Evolutionary conservation across 2,329 filamentous ascomycete species (phyloP), one percentile per base, ranked within the genome.

Genomic region (Sclerotinia nivalis): DNA sequence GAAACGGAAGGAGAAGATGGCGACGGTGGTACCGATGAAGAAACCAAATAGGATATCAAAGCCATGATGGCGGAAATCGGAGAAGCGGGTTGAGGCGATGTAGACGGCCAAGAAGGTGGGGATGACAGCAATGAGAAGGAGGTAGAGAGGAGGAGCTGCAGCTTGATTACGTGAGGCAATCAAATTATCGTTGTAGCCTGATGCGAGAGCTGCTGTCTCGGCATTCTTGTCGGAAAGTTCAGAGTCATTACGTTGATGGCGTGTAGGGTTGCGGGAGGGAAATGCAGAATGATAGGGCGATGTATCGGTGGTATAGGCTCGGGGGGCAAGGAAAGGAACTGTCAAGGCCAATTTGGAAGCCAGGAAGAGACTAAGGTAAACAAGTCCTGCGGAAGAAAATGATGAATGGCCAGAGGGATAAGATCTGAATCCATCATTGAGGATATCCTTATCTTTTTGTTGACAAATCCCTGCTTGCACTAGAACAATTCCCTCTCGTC

Each of bases 41-140:
- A 90, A 91, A n/a, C 95, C 95, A 72, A 91, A 93, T 2, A 97
- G 81, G 73, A 97, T 92, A 74, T 98, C 95, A 78, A 97, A 95
- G n/a, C 90, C 93, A 78, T 95, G 92, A 80, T 98, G 95, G 52
- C 92, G 89, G 82, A 90, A 96, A 79, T 97, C 90, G 71, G 90
- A 93, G 86, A 91, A 98, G 15, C 95, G 91, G 1, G 93, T 95
- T 40, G 89, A 88, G n/a, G 90, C 86, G 72, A 97, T 91, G 81
- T 93, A 97, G 72, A 93, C 86, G 7, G 93, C 91, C 1, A 87
- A 83, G 69, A 89, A 90, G 73, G 93, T 86, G 2, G 94, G 94
- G 1, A 92, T 80, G 25, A 93, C 82, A 2, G 88, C 85, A 47
- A 95, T 79, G 58, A 90, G 82, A 18, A 97, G 84, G 2, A 96